These are phyloP conservation scores for Blastomyces emzantsi DNA, from an alignment of 2,329 filamentous ascomycete genomes.

Conservation along the genomic window DNA sequence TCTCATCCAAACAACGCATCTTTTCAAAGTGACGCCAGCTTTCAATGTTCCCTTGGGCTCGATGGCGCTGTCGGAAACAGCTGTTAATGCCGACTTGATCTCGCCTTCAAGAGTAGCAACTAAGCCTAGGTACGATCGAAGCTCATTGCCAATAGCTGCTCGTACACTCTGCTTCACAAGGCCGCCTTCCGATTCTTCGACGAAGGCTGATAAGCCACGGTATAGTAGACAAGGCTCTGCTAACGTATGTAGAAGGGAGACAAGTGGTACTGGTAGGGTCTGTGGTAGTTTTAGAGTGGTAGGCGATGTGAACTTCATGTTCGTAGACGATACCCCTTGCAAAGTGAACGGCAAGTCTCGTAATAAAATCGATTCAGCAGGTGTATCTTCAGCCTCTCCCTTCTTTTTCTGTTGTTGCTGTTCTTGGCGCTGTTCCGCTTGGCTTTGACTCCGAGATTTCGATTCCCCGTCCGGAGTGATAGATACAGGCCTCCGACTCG, in stretches of 20 bases:
- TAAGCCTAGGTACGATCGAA: slow-evolving; percentile 80
- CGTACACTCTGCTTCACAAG: slow-evolving; percentile 87
- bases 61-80: slow-evolving; percentile 43
- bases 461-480: neutral
- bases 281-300: slow-evolving; percentile 65
- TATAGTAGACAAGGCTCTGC: slow-evolving; percentile 94
- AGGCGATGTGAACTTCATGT: slow-evolving; percentile 63
- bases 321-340: slow-evolving; percentile 81
- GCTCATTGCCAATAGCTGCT: slow-evolving; percentile 73
- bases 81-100: slow-evolving; percentile 70
- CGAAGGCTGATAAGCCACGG: slow-evolving; percentile 67
- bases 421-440: slow-evolving; percentile 12
- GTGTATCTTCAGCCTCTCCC: slow-evolving; percentile 12
- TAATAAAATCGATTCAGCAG: slow-evolving; percentile 53
- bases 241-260: slow-evolving; percentile 79
- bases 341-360: slow-evolving; percentile 85
- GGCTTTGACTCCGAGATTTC: slow-evolving; percentile 16
- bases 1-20: slow-evolving; percentile 94
- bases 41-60: slow-evolving; percentile 67
- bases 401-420: slow-evolving; percentile 8
- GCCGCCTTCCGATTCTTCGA: slow-evolving; percentile 69
- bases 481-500: neutral
- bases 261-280: slow-evolving; percentile 70
- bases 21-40: slow-evolving; percentile 83
- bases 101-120: slow-evolving; percentile 90